Base-by-base conservation (phyloP, 2,329 filamentous ascomycete species). In the Tolypocladium pustulatum region DNA sequence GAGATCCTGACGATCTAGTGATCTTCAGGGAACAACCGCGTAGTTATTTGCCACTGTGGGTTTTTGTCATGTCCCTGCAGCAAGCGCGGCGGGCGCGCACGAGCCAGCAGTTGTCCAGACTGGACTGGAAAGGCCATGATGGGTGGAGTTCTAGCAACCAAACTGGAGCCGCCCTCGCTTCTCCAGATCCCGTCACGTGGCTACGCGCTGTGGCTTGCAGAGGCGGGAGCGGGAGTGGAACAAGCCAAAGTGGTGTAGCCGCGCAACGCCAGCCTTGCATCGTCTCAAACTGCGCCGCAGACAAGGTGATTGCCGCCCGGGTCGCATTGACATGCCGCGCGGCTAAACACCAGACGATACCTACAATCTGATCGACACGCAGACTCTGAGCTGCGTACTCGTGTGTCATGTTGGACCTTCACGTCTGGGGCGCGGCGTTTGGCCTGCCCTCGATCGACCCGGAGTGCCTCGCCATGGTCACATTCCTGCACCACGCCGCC, bases 351-450 rank as follows among this genome's bases (percentile, higher is more conserved):
- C 13, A 34, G 17, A 34, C 17, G 49, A 34, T 22, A 34, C 49
- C 17, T n/a, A 6, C 46, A 20, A 22, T 34, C 49, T 13, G 20
- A 7, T 17, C 46, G n/a, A 27, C 5, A 20, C 46, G 15, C 46
- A 20, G 27, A n/a, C 27, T n/a, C 15, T n/a, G 49, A 52, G 27
- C 30, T 34, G 30, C 49, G 20, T 7, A n/a, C 49, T 52, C 22
- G 4, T 12, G 17, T 34, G 20, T 34, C 55, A 75, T 75, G 73
- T 62, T 75, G 55, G 84, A 93, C 75, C 83, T 99, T 61, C 89
- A 96, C 74, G 82, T 96, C 68, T 96, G 92, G 88, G 92, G 92
- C 55, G 87, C 91, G 58, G 92, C 90, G 46, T 96, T 96, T 72
- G 86, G 86, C 46, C 83, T 97, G 52, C 87, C 93, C 17, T 97